Percentiles rank a stretch among this genome's conserved stretches.
These are phyloP conservation scores for Eucalyptus marginata DNA, from an alignment of 345 rosid genomes.

Conservation along the genomic window DNA sequence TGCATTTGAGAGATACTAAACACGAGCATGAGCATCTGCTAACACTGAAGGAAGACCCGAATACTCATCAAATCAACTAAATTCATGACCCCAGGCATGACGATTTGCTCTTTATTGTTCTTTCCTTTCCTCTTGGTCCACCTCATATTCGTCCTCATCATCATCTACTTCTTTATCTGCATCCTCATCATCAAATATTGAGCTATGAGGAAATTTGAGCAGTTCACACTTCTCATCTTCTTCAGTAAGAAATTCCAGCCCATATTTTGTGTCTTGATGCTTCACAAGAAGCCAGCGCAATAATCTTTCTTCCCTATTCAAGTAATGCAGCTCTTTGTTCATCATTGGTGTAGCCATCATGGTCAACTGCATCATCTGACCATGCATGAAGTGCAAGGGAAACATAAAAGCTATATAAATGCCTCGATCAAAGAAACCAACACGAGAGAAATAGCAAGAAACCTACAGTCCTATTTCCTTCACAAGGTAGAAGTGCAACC, in stretches of 20 bases:
- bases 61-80: neutral
- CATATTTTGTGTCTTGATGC: slow-evolving; percentile 41
- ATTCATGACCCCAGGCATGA: neutral
- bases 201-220: neutral
- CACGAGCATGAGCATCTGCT: neutral
- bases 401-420: neutral
- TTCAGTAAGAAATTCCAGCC: slow-evolving; percentile 2
- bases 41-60: neutral
- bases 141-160: neutral
- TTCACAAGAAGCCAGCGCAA: slow-evolving; percentile 91
- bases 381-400: neutral
- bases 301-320: slow-evolving; percentile 81
- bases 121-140: neutral
- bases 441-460: neutral
- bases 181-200: slow-evolving; percentile 3
- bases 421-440: neutral
- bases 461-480: neutral
- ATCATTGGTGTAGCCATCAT: slow-evolving; percentile 32
- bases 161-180: neutral
- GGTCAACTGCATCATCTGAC: neutral
- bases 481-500: neutral
- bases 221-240: slow-evolving; percentile 9
- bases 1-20: neutral
- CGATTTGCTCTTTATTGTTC: neutral
- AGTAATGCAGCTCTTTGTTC: slow-evolving; percentile 86